Conservation (phyloP, 768 basidiomycete species). For the Mycena venus region DNA sequence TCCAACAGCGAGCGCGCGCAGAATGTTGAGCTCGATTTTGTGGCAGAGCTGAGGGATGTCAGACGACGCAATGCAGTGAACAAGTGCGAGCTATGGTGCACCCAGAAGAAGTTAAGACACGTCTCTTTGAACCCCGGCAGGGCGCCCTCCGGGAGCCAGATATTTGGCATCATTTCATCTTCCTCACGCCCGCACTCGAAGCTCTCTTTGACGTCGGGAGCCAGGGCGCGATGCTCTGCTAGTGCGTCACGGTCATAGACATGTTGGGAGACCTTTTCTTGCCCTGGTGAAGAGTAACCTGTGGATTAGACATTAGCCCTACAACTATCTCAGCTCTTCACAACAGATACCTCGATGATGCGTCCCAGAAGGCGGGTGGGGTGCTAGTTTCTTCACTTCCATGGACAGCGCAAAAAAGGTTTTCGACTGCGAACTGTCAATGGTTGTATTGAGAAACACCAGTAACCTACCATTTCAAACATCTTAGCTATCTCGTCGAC, state of each 20-base stretch:
- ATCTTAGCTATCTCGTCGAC: not conserved
- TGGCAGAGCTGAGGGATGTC: conserved; percentile 63
- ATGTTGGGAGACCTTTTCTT: conserved; percentile 42
- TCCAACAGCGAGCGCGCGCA: conserved; percentile 65
- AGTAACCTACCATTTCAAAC: not conserved
- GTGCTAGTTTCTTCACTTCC: not conserved
- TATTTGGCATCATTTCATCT: conserved; percentile 62
- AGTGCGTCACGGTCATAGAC: not conserved
- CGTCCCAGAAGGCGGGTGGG: not conserved
- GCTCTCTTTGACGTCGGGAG: conserved; percentile 63
- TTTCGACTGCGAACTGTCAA: not conserved
- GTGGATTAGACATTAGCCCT: no score
- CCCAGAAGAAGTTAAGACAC: conserved; percentile 66
- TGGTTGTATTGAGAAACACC: no score
- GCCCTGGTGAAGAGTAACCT: conserved; percentile 49
- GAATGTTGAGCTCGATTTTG: conserved; percentile 55
- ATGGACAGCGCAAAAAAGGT: not conserved
- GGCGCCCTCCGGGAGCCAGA: conserved; percentile 67
- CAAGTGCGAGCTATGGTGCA: no score
- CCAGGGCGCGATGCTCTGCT: not conserved
- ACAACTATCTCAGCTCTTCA: no score
- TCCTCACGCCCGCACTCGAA: conserved; percentile 68
- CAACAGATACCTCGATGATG: not conserved
- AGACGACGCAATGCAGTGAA: no score
- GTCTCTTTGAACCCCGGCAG: conserved; percentile 68